Conservation (phyloP, 2,329 filamentous ascomycete species). For the Alternaria rosae region DNA sequence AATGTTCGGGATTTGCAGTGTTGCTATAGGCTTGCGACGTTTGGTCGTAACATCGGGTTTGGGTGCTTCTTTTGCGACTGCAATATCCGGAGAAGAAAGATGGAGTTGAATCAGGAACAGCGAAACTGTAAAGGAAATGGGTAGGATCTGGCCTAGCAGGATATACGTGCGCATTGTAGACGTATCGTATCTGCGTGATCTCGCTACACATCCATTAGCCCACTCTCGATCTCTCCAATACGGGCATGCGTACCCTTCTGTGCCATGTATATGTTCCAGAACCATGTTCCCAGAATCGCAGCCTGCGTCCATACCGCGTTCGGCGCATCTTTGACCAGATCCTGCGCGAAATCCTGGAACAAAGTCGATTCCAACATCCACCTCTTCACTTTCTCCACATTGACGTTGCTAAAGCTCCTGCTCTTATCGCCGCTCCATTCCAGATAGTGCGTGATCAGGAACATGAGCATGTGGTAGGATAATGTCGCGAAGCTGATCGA, state of each 20-base stretch:
- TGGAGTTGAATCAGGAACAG: slow-evolving; percentile 41
- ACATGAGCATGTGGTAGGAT: slow-evolving; percentile 43
- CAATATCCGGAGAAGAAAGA: slow-evolving; percentile 26
- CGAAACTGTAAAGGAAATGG: slow-evolving; percentile 34
- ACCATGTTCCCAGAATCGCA: slow-evolving; percentile 37
- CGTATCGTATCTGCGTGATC: slow-evolving; percentile 14
- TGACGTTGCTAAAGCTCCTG: neutral
- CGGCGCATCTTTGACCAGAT: slow-evolving; percentile 34
- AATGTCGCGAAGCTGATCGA: slow-evolving; percentile 37
- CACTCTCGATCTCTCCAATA: too few species aligned
- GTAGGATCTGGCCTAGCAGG: slow-evolving; percentile 40
- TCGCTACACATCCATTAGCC: slow-evolving; percentile 22
- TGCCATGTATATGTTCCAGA: slow-evolving; percentile 41
- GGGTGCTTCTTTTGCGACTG: neutral
- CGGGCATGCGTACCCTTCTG: too few species aligned
- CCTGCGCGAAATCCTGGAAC: slow-evolving; percentile 39
- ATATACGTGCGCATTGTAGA: slow-evolving; percentile 31
- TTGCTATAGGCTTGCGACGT: slow-evolving; percentile 21
- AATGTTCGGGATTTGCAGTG: slow-evolving; percentile 34
- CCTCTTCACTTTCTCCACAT: slow-evolving; percentile 12
- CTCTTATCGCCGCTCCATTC: slow-evolving; percentile 26
- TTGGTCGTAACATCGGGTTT: neutral
- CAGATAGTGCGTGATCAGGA: slow-evolving; percentile 35
- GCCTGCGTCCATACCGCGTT: slow-evolving; percentile 38
- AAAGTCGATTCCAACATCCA: slow-evolving; percentile 42